Conservation (phyloP, 371 early-diverging fungal genomes). For the Entomophthora muscae region DNA sequence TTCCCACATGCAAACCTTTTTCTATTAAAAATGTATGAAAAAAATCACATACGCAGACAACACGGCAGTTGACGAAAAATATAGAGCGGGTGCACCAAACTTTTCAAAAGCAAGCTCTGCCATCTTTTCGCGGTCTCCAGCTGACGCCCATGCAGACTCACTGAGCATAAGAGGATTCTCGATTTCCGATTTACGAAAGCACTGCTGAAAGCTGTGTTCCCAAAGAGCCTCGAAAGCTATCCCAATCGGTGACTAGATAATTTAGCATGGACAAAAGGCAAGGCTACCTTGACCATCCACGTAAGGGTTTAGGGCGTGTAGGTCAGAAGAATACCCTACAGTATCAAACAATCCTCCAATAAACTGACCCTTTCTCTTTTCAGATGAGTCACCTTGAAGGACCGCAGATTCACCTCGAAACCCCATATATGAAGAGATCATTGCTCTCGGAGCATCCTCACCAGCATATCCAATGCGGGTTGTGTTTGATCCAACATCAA, state of each 20-base stretch:
- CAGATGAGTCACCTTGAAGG: neutral
- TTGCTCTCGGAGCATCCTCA: conserved; percentile 75
- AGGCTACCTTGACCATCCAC: conserved; percentile 43
- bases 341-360: conserved; percentile 19
- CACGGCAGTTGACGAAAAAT: conserved; percentile 73
- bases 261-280: neutral
- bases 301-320: conserved; percentile 65
- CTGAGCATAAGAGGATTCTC: conserved; percentile 82
- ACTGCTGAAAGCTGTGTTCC: conserved; percentile 51
- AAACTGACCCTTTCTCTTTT: neutral
- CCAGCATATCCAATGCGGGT: conserved; percentile 90
- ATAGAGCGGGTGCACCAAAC: conserved; percentile 81
- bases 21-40: neutral
- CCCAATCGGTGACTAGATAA: conserved; percentile 75
- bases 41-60: conserved; percentile 59
- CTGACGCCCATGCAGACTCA: conserved; percentile 80
- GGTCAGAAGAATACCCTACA: conserved; percentile 46
- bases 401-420: neutral
- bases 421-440: conserved; percentile 62
- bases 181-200: conserved; percentile 40
- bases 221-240: conserved; percentile 73
- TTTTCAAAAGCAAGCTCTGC: conserved; percentile 87
- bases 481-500: conserved; percentile 77
- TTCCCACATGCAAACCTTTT: conserved; percentile 80
- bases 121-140: conserved; percentile 64